Conservation (phyloP, 176 grass and related monocot genomes). For the Canna indica region DNA sequence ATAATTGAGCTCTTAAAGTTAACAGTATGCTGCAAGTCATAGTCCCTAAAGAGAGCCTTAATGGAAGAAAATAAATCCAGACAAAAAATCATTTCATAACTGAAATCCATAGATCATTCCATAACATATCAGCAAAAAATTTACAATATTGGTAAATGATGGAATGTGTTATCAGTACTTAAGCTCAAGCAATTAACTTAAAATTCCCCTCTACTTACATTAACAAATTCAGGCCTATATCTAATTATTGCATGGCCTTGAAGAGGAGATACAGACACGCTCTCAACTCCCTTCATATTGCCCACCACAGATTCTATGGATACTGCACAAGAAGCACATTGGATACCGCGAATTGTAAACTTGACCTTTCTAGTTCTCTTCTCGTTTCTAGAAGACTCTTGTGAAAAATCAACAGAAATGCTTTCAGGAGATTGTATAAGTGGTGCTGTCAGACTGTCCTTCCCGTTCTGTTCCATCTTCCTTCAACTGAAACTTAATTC, state of each 20-base stretch:
- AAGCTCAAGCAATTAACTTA: background rate
- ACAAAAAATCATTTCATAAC: background rate
- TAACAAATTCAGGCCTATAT: conserved; percentile 50
- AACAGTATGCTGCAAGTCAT: background rate
- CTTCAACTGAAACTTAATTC: background rate
- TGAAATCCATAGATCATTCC: background rate
- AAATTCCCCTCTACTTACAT: conserved; percentile 47
- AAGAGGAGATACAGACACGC: conserved; percentile 54
- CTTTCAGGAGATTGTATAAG: conserved; percentile 28
- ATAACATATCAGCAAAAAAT: background rate
- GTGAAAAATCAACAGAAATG: conserved; percentile 15
- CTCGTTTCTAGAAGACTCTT: conserved; percentile 13
- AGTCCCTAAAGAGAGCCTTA: background rate
- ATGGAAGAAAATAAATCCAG: background rate
- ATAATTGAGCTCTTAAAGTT: too few relatives aligned
- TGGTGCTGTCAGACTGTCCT: conserved; percentile 41
- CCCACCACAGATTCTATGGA: conserved; percentile 70
- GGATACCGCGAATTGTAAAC: conserved; percentile 65
- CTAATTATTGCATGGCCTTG: conserved; percentile 59
- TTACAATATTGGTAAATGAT: background rate
- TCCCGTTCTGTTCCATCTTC: conserved; percentile 28
- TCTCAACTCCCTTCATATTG: conserved; percentile 64
- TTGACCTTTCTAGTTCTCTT: conserved; percentile 39
- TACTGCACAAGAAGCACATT: conserved; percentile 60
- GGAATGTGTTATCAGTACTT: background rate